These are phyloP conservation scores for Onygenales sp. DNA, from an alignment of 2,329 filamentous ascomycete species.

Conservation along the genomic window DNA sequence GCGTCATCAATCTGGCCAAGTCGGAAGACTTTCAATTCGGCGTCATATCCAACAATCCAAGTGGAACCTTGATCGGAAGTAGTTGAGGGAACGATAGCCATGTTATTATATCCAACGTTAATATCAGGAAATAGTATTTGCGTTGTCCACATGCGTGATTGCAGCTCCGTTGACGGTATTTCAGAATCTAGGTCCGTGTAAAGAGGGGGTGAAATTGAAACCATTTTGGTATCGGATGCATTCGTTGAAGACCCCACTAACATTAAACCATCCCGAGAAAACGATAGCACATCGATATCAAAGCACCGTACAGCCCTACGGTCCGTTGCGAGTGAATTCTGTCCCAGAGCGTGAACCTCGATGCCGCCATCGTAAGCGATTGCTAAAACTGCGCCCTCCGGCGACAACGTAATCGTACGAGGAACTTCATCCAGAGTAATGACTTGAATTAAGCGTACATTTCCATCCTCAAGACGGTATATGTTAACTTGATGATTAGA, in stretches of 20 bases:
- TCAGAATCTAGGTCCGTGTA: conserved; percentile 53
- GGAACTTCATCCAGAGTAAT: conserved; percentile 71
- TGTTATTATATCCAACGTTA: conserved; percentile 70
- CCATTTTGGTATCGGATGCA: conserved; percentile 56
- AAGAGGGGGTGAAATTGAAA: conserved; percentile 70
- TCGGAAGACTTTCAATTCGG: conserved; percentile 66
- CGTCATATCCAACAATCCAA: conserved; percentile 72
- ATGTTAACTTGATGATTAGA: conserved; percentile 76
- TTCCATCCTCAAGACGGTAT: conserved; percentile 59
- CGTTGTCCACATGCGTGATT: conserved; percentile 73
- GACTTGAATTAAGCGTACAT: conserved; percentile 62
- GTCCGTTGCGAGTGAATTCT: conserved; percentile 54
- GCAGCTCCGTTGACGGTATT: conserved; percentile 44
- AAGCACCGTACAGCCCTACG: conserved; percentile 70
- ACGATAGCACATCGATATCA: conserved; percentile 61
- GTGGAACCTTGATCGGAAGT: conserved; percentile 50
- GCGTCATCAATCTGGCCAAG: conserved; percentile 67
- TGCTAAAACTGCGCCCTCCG: conserved; percentile 71
- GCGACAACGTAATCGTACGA: conserved; percentile 68
- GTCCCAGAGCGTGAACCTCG: conserved; percentile 67
- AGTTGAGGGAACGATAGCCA: conserved; percentile 49
- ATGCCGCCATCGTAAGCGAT: conserved; percentile 83
- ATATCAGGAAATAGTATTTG: conserved; percentile 76
- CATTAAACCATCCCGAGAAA: conserved; percentile 69
- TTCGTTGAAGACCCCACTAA: conserved; percentile 65